Conservation (phyloP, 805 yeast genomes). For the Candida ovalis region DNA sequence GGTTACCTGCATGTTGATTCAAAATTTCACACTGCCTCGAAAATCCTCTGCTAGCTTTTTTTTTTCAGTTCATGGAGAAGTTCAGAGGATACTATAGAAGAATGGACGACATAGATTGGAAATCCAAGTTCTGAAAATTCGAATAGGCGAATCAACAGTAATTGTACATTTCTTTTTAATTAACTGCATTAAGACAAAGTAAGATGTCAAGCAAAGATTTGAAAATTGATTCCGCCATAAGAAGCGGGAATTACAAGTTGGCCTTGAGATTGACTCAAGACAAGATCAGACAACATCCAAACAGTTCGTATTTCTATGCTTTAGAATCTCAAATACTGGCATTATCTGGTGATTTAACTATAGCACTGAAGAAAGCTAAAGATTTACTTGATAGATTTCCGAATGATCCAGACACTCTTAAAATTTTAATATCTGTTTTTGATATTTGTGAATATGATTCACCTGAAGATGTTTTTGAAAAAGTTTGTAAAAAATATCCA, state of each 20-base stretch:
- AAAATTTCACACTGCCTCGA: background rate
- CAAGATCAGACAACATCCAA: conserved; percentile 53
- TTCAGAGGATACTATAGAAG: no score
- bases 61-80: no score
- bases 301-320: conserved; percentile 50
- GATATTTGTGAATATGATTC: conserved; percentile 31
- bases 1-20: no score
- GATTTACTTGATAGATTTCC: conserved; percentile 38
- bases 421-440: conserved; percentile 44
- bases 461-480: conserved; percentile 50
- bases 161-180: no score
- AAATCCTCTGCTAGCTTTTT: background rate
- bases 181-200: no score
- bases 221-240: conserved; percentile 21
- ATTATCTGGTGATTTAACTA: conserved; percentile 30
- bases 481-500: conserved; percentile 55
- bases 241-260: conserved; percentile 45
- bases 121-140: no score
- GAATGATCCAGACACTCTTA: conserved; percentile 52
- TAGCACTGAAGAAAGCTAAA: conserved; percentile 32
- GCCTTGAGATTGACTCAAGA: conserved; percentile 49
- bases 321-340: conserved; percentile 36
- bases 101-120: background rate
- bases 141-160: no score
- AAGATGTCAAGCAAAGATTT: conserved; percentile 22